Base-by-base conservation (phyloP, 495 filamentous ascomycete species). In the Trichocladium uniseriatum region DNA sequence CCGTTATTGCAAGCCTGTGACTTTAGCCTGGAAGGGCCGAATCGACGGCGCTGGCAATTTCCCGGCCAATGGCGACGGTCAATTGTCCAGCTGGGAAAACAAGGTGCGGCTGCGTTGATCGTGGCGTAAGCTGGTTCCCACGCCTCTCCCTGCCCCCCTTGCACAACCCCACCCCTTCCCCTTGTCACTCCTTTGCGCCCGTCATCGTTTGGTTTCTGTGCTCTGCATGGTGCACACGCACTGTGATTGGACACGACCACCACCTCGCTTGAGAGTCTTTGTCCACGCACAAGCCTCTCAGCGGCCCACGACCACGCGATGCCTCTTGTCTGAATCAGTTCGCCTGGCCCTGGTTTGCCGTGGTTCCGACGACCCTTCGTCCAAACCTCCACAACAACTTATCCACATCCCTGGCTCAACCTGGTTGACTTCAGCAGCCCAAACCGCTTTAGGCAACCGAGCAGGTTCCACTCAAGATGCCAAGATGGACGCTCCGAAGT, bases 21-120 rank as follows among this genome's bases (percentile, higher is more conserved):
- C 35, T 65, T 65, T 67, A 67, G 64, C 62, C 64, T 65, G 62
- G 62, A 65, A 67, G 62, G 64, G 60, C 64, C 64, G 62, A 65
- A 65, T 65, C 58, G 53, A 48, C 55, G 46, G 54, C 45, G 45
- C 39, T 43, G 49, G 32, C 49, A 52, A 60, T 65, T 52, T 63
- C 40, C 62, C 60, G 56, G 39, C 64, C 64, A 63, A 63, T 63
- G 28, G 38, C 45, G 13, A 24, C 32, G 6, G 9, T 43, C 60
- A 57, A 64, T 59, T 60, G 54, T 31, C 27, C 46, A 53, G 51
- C 39, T 49, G 46, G 45, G 46, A 55, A 60, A 63, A 67, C 64
- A 67, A 65, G 64, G 62, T 67, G 64, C 62, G 64, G 62, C 64
- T 66, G 57, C 60, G 58, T 52, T 47, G 47, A 63, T 65, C 53